Evolutionary conservation across 352 stramenopile genomes (phyloP).

Genomic region (Phytophthora multivora): DNA sequence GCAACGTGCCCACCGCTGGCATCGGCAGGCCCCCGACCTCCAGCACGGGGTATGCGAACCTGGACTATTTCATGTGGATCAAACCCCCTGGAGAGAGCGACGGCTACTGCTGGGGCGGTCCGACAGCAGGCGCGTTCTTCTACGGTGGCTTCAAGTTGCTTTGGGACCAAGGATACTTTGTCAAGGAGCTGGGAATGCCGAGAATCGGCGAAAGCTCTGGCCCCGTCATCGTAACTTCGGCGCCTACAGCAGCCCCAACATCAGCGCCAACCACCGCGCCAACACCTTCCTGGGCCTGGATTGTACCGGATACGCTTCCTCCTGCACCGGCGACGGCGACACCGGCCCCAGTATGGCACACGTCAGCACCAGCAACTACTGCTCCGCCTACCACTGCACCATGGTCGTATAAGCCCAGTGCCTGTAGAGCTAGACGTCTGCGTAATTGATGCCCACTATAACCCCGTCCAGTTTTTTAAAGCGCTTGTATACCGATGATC

Average conservation of each 20-base stretch:
- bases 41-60: slow-evolving; percentile 47
- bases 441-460: slow-evolving; percentile 7
- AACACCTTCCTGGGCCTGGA: not conserved
- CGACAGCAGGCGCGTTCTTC: slow-evolving; percentile 55
- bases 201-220: slow-evolving; percentile 23
- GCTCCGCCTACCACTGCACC: not conserved
- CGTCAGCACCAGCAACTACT: slow-evolving; percentile 6
- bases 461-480: slow-evolving; percentile 3
- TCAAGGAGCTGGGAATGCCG: slow-evolving; percentile 35
- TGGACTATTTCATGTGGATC: slow-evolving; percentile 79
- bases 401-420: slow-evolving; percentile 1
- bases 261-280: not conserved
- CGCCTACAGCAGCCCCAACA: not conserved
- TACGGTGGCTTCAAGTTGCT: slow-evolving; percentile 48
- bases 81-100: slow-evolving; percentile 72
- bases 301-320: not conserved
- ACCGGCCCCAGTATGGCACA: slow-evolving; percentile 8
- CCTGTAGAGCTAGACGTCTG: slow-evolving; percentile 15
- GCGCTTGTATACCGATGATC: not conserved
- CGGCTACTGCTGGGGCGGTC: slow-evolving; percentile 53
- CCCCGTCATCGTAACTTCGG: not conserved
- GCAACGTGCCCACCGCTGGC: slow-evolving; percentile 61
- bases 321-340: not conserved
- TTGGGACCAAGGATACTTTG: slow-evolving; percentile 73
- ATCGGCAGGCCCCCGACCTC: slow-evolving; percentile 59